Percentiles rank a stretch among this genome's conserved stretches.
phyloP scores from a whole-genome alignment of 2,329 filamentous ascomycete genomes.

The Hymenoscyphus infarciens region DNA sequence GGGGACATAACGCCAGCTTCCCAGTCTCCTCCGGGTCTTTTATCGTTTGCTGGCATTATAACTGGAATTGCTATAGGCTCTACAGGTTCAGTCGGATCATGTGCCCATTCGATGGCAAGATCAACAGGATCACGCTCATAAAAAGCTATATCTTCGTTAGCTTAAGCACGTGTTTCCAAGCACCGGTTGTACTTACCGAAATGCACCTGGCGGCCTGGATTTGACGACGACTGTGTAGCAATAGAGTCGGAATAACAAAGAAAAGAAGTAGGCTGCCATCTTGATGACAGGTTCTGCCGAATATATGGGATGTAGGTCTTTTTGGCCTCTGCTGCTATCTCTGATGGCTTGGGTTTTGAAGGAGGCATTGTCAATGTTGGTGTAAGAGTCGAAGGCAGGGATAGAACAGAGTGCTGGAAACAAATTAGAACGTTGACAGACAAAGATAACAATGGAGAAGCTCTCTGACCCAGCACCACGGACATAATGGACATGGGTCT shows the following conservation, averaged over 20 bases:
- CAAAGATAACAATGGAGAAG: constrained; percentile 7
- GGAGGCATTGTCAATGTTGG: constrained; percentile 46
- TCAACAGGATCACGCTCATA: constrained; percentile 57
- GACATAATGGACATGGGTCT: constrained; percentile 25
- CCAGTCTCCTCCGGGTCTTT: constrained; percentile 76
- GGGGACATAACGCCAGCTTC: constrained; percentile 61
- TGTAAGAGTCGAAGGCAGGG: not conserved
- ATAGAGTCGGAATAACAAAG: constrained; percentile 45
- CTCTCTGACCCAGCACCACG: constrained; percentile 15
- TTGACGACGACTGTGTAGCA: constrained; percentile 23
- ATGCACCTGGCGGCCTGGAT: constrained; percentile 36
- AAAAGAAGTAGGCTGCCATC: constrained; percentile 57
- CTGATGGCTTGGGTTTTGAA: constrained; percentile 60
- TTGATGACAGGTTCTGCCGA: constrained; percentile 50
- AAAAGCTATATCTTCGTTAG: constrained; percentile 37
- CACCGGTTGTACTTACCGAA: constrained; percentile 37
- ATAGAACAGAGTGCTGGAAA: constrained; percentile 5
- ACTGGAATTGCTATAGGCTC: constrained; percentile 34
- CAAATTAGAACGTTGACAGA: constrained; percentile 4
- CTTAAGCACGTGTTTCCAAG: not conserved
- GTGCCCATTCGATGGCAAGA: constrained; percentile 55
- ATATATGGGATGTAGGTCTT: constrained; percentile 64
- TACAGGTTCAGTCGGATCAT: constrained; percentile 12
- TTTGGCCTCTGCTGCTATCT: constrained; percentile 72
- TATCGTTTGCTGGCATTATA: constrained; percentile 61